phyloP scores from a whole-genome alignment of 176 grass and related monocot species.

The Echinochloa phyllopogon region DNA sequence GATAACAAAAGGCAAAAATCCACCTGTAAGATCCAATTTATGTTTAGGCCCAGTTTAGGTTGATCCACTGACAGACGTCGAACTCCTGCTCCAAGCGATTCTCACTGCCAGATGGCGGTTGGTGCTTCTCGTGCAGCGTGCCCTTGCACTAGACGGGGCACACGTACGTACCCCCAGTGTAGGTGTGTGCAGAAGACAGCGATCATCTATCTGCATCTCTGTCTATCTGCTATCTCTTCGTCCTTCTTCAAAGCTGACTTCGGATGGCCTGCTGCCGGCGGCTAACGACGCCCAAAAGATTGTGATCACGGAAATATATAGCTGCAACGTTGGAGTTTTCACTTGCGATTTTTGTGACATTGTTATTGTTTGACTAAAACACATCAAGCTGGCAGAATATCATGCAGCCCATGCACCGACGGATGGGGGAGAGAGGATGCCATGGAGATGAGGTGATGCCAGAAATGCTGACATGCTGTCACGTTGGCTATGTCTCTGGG shows the following conservation, averaged over 20 bases:
- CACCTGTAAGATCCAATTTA: too few relatives aligned
- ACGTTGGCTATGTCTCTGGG: not conserved
- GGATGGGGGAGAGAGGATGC: not conserved
- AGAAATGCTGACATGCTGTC: constrained; percentile 6
- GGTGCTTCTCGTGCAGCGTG: not conserved
- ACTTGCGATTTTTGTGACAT: constrained; percentile 3
- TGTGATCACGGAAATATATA: not conserved
- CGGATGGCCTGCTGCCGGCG: not conserved
- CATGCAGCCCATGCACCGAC: not conserved
- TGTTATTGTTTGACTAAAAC: not conserved
- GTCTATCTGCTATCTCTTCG: not conserved
- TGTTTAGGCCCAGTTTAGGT: too few relatives aligned
- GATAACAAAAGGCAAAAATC: too few relatives aligned
- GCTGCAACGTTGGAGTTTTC: not conserved
- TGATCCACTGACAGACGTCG: too few relatives aligned
- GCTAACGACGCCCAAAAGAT: too few relatives aligned
- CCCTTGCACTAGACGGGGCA: not conserved
- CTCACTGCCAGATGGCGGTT: not conserved
- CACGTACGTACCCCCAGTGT: not conserved
- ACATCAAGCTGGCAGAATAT: not conserved
- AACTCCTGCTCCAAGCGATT: too few relatives aligned
- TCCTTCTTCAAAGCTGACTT: not conserved
- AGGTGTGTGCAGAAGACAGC: not conserved
- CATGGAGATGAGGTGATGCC: not conserved
- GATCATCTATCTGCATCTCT: not conserved